These are phyloP conservation scores for Entonaema liquescens DNA, from an alignment of 495 filamentous ascomycete species.

Conservation along the genomic window DNA sequence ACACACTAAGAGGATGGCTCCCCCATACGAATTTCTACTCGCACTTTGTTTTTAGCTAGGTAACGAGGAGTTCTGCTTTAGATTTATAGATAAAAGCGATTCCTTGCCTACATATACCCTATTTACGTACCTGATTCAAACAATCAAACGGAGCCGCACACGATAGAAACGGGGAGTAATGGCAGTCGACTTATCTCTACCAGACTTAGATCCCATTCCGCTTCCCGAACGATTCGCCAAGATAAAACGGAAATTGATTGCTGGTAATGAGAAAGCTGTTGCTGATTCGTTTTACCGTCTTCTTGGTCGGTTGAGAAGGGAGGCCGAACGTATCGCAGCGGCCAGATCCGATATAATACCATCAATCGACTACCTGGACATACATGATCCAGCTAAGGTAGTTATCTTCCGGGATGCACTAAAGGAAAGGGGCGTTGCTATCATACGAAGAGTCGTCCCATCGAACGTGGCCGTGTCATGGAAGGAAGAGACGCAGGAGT, in stretches of 20 bases:
- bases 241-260: constrained; percentile 70
- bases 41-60: background rate
- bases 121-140: background rate
- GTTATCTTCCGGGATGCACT: constrained; percentile 57
- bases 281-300: constrained; percentile 73
- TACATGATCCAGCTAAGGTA: constrained; percentile 56
- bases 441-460: constrained; percentile 69
- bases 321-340: constrained; percentile 59
- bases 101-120: background rate
- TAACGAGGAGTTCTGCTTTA: background rate
- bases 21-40: constrained; percentile 11
- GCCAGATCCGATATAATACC: constrained; percentile 61
- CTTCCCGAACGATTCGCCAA: constrained; percentile 74
- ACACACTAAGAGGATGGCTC: constrained; percentile 13
- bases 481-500: constrained; percentile 62
- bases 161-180: constrained; percentile 22
- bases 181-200: constrained; percentile 36
- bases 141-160: background rate
- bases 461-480: constrained; percentile 60
- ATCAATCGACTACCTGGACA: constrained; percentile 66
- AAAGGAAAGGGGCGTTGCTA: constrained; percentile 65
- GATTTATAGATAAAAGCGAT: background rate
- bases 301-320: constrained; percentile 61
- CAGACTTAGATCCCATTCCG: constrained; percentile 54
- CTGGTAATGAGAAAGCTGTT: constrained; percentile 68